Evolutionary conservation across 2,329 filamentous ascomycete genomes (phyloP), one percentile per base, ranked within the genome.

Genomic region (Calonectria honghensis): DNA sequence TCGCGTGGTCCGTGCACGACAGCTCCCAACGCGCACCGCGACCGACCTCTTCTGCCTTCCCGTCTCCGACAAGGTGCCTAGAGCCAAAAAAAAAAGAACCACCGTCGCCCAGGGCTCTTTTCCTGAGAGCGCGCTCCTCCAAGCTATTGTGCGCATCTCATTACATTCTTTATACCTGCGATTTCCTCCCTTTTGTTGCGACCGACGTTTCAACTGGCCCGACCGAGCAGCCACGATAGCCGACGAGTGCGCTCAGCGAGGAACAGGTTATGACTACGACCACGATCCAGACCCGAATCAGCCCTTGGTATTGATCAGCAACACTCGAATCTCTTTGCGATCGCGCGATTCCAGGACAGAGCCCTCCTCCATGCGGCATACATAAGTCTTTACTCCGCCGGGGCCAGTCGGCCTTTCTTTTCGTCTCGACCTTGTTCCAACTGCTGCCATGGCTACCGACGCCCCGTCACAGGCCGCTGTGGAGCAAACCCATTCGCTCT

Each of bases 401-500:
- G 79, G 80, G 80, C 79, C 79, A 72, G 77, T 54, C 57, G 76
- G 79, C 69, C 79, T 73, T 76, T 76, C 63, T 73, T 76, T 77
- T 79, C 73, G 52, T 70, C 69, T 77, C 51, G 39, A 78, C 71
- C 70, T 79, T 77, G 73, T 69, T 69, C 73, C 71, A 73, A 75
- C 48, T 73, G 73, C 74, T 70, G 51, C 73, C 45, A 75, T 78
- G 72, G 73, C 77, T 64, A 68, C 74, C 59, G 74, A 73, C 63
- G 77, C 73, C 37, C 76, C 78, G 74, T 76, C 77, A 41, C 79
- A 80, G 54, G 73, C 73, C 57, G 51, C 71, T 37, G 66, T 68
- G 65, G 70, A 73, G 27, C 73, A 77, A 68, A 79, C 74, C 29
- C 82, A 83, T 68, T 79, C 83, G 51, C 79, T 85, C 61, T 76